Percentiles rank a stretch among this genome's conserved stretches.
Conservation (phyloP, 2,329 filamentous ascomycete species). For the Pseudopithomyces maydicus region DNA sequence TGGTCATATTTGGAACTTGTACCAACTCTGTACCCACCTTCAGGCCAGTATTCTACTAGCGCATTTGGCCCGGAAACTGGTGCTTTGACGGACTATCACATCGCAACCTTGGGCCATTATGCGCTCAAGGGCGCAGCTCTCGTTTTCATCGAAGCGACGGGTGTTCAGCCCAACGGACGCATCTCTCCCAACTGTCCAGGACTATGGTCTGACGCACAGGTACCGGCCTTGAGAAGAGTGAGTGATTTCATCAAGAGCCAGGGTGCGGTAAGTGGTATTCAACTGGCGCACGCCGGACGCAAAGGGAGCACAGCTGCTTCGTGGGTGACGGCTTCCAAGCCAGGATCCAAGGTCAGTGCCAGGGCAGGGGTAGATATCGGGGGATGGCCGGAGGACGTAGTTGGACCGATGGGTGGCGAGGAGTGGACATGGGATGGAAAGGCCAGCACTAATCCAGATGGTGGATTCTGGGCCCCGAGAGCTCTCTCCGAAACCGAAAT, state of each 20-base stretch:
- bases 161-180: constrained; percentile 41
- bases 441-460: constrained; percentile 31
- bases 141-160: constrained; percentile 45
- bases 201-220: constrained; percentile 44
- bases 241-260: constrained; percentile 44
- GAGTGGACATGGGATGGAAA: constrained; percentile 48
- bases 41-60: constrained; percentile 37
- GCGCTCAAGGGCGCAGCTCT: constrained; percentile 44
- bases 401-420: constrained; percentile 44
- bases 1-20: no score
- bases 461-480: constrained; percentile 45
- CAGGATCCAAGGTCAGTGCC: constrained; percentile 33
- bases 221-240: constrained; percentile 37
- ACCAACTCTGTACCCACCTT: no score
- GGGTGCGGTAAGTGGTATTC: constrained; percentile 37
- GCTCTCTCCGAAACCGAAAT: constrained; percentile 47
- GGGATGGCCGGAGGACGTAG: constrained; percentile 43
- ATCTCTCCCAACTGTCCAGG: constrained; percentile 45
- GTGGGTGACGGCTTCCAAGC: constrained; percentile 32
- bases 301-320: constrained; percentile 41
- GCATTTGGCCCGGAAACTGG: constrained; percentile 41
- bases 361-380: constrained; percentile 33
- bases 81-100: constrained; percentile 45
- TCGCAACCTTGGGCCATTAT: constrained; percentile 46
- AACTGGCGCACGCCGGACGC: constrained; percentile 43